A percentile compares a stretch with the other conserved stretches of the same genome.
Conservation (phyloP, 352 stramenopile genomes). For the Phytopythium vexans region DNA sequence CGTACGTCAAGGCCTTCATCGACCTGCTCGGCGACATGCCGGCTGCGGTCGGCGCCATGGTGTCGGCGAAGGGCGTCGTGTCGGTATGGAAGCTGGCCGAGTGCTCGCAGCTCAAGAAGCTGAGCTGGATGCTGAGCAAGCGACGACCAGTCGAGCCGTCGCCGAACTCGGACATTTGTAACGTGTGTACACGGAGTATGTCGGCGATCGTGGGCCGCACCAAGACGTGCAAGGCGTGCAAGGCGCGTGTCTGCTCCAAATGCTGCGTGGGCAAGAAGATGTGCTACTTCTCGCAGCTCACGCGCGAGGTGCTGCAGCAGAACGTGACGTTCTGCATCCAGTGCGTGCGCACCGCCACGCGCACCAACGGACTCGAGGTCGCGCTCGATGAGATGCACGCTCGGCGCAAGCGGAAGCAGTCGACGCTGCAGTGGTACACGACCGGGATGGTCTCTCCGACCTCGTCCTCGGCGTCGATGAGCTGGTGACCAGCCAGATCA, state of each 20-base stretch:
- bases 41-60: slow-evolving; percentile 17
- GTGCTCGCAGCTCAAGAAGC: slow-evolving; percentile 34
- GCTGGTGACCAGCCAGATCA: no score
- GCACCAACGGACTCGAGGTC: slow-evolving; percentile 19
- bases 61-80: slow-evolving; percentile 27
- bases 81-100: slow-evolving; percentile 30
- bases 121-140: slow-evolving; percentile 23
- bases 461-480: no score
- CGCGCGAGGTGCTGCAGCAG: slow-evolving; percentile 16
- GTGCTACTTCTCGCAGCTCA: slow-evolving; percentile 17
- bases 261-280: slow-evolving; percentile 35
- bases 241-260: slow-evolving; percentile 13
- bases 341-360: slow-evolving; percentile 14
- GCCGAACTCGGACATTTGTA: no score
- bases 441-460: no score
- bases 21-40: slow-evolving; percentile 37
- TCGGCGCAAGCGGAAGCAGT: slow-evolving; percentile 9
- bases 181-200: no score
- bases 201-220: not conserved
- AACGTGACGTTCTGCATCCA: slow-evolving; percentile 18
- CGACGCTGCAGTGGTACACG: not conserved
- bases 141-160: not conserved
- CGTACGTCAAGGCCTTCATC: slow-evolving; percentile 33
- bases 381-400: slow-evolving; percentile 19
- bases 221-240: slow-evolving; percentile 27